Conservation (phyloP, 352 stramenopile species). For the Pythium rishiriense region DNA sequence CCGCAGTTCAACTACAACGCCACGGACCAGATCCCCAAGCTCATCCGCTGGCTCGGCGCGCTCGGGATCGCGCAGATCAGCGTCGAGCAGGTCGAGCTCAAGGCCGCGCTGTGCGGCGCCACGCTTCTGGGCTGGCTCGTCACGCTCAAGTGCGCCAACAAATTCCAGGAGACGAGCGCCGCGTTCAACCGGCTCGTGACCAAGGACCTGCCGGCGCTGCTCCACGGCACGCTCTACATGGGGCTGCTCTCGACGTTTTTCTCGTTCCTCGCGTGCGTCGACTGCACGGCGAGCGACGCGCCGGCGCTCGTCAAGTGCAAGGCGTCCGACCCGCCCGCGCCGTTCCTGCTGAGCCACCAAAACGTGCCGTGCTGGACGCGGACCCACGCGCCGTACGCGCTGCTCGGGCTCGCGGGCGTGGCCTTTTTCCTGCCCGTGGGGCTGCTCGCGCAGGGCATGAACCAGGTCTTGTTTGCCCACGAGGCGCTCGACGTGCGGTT, state of each 20-base stretch:
- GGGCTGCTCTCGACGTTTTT: slow-evolving; percentile 62
- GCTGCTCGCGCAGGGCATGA: slow-evolving; percentile 60
- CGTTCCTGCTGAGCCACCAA: slow-evolving; percentile 48
- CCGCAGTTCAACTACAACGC: slow-evolving; percentile 51
- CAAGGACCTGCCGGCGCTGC: slow-evolving; percentile 51
- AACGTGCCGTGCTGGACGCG: slow-evolving; percentile 45
- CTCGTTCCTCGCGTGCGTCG: slow-evolving; percentile 50
- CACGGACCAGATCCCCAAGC: slow-evolving; percentile 44
- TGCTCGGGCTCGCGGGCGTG: slow-evolving; percentile 57
- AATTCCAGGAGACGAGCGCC: slow-evolving; percentile 59
- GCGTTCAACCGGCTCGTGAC: slow-evolving; percentile 53
- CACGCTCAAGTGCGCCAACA: slow-evolving; percentile 68
- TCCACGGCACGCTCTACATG: slow-evolving; percentile 63
- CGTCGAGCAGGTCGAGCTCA: slow-evolving; percentile 40
- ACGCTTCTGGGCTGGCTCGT: slow-evolving; percentile 45
- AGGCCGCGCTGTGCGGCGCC: slow-evolving; percentile 32
- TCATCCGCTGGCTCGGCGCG: slow-evolving; percentile 40
- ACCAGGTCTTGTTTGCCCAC: slow-evolving; percentile 61
- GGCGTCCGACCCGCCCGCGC: neutral
- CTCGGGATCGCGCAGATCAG: slow-evolving; percentile 43
- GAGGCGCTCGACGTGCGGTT: slow-evolving; percentile 69
- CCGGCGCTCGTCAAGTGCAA: slow-evolving; percentile 19
- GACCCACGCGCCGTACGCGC: slow-evolving; percentile 41
- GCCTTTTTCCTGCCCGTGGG: slow-evolving; percentile 64
- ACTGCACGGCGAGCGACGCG: slow-evolving; percentile 27